Evolutionary conservation across 2,329 filamentous ascomycete species (phyloP), one percentile per base, ranked within the genome.

Genomic region (Fusarium graminum): DNA sequence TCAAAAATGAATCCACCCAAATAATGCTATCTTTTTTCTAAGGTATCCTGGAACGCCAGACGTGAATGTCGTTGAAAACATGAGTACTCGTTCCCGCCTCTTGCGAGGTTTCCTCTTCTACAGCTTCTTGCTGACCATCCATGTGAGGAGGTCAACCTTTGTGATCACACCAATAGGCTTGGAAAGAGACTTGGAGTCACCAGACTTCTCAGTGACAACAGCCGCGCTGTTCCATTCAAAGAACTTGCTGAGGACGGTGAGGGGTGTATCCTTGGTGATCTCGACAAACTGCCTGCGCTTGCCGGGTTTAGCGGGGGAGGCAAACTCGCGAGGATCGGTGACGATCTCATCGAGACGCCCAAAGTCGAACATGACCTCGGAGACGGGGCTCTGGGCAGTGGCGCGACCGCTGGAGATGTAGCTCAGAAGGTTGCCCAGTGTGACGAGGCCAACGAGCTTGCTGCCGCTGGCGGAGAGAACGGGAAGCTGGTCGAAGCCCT

Each of bases 181-280:
- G 43, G 86, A 85, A 54, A 87, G 77, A 22, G 83, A 86, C 60
- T 83, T 79, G 53, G 82, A 80, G 57, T 85, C 85, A 39, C 80
- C 80, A 13, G 82, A 81, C 70, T 87, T 85, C 78, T 98, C 94
- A 0, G 94, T 99, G 4, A 99, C 93, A 46, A 99, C 89, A 0
- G 95, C 95, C 1, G 95, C 94, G 70, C 92, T 95, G 80, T 99
- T 98, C 93, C 95, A 98, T 81, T 98, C 93, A 68, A 98, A 93
- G 81, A 99, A 99, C 74, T 92, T 89, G 82, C 93, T 94, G 52
- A 99, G 84, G 42, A 91, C 90, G 44, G 86, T 87, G 38, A 99
- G 84, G 4, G 91, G 91, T 2, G 95, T 99, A 69, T 97, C 92
- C 76, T 91, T 83, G 8, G 95, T 98, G 75, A 99, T 97, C 80